Conservation (phyloP, 1,284 basidiomycete species). For the Rhodotorula sp. region DNA sequence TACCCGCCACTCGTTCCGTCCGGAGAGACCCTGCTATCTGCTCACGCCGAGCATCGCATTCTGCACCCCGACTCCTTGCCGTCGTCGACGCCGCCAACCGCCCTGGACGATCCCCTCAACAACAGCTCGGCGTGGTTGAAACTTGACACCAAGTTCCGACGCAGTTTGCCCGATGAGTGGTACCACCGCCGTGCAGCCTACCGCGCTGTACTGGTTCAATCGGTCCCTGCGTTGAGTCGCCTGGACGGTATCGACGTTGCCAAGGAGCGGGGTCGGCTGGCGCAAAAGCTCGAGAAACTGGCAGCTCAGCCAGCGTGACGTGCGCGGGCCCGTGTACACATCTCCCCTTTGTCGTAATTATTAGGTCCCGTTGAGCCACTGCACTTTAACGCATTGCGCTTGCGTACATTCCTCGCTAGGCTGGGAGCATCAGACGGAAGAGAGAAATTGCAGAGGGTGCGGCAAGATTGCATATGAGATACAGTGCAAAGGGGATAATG, state of each 20-base stretch:
- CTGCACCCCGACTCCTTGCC: conserved; percentile 26
- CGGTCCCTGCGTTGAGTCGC: conserved; percentile 58
- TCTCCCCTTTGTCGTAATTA: too few relatives aligned
- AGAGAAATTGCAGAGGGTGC: too few relatives aligned
- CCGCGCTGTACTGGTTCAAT: conserved; percentile 77
- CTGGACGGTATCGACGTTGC: conserved; percentile 33
- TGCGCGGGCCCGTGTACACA: too few relatives aligned
- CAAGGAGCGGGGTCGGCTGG: conserved; percentile 24
- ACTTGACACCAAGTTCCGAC: conserved; percentile 78
- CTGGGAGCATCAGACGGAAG: too few relatives aligned
- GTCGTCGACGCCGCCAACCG: conserved; percentile 7
- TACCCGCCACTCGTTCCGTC: conserved; percentile 77
- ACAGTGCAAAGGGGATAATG: too few relatives aligned
- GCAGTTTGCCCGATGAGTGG: conserved; percentile 78
- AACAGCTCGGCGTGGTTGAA: conserved; percentile 35
- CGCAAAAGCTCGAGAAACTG: conserved; percentile 14
- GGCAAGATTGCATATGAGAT: too few relatives aligned
- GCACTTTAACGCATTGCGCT: too few relatives aligned
- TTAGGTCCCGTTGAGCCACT: too few relatives aligned
- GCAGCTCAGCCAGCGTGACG: neutral
- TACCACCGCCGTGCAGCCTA: conserved; percentile 83
- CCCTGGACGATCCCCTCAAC: conserved; percentile 6
- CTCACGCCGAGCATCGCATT: conserved; percentile 31
- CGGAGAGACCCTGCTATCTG: conserved; percentile 21
- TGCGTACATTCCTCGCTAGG: too few relatives aligned